phyloP scores from a whole-genome alignment of 768 basidiomycete species.

The Tulasnella sp. region DNA sequence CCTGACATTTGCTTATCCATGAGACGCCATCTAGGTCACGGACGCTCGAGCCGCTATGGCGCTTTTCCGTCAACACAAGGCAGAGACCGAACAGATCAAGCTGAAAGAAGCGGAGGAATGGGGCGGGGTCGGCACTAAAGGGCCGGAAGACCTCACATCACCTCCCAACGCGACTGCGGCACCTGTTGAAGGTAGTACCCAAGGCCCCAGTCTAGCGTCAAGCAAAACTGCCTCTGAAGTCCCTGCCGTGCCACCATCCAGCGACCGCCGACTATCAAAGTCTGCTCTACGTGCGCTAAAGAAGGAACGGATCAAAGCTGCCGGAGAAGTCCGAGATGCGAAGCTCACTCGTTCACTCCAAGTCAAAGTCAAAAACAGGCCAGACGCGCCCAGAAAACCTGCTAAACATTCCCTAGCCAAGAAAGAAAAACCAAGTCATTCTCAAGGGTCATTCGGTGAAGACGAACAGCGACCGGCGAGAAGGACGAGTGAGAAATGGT shows the following conservation, averaged over 20 bases:
- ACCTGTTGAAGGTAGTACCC: not conserved
- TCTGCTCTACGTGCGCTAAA: not conserved
- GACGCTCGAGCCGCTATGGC: conserved; percentile 97
- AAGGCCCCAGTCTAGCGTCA: not conserved
- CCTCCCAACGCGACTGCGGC: not conserved
- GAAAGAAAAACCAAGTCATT: not conserved
- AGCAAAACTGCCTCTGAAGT: not conserved
- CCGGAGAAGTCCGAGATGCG: not conserved
- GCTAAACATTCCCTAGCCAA: not conserved
- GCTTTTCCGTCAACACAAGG: conserved; percentile 61
- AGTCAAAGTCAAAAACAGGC: not conserved
- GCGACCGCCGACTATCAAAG: not conserved
- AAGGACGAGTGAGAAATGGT: conserved; percentile 6
- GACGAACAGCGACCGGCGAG: not conserved
- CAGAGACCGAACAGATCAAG: not conserved
- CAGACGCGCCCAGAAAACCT: not conserved
- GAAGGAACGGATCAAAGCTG: not conserved
- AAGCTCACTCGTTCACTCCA: not conserved
- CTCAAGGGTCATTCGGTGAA: not conserved
- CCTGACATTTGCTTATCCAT: not conserved
- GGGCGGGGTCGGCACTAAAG: not conserved
- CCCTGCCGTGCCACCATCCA: not conserved
- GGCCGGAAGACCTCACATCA: not conserved
- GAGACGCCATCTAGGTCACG: conserved; percentile 50
- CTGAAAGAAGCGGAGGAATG: not conserved